Evolutionary conservation across 805 yeast genomes (phyloP).

Genomic region (Yarrowia sp.): DNA sequence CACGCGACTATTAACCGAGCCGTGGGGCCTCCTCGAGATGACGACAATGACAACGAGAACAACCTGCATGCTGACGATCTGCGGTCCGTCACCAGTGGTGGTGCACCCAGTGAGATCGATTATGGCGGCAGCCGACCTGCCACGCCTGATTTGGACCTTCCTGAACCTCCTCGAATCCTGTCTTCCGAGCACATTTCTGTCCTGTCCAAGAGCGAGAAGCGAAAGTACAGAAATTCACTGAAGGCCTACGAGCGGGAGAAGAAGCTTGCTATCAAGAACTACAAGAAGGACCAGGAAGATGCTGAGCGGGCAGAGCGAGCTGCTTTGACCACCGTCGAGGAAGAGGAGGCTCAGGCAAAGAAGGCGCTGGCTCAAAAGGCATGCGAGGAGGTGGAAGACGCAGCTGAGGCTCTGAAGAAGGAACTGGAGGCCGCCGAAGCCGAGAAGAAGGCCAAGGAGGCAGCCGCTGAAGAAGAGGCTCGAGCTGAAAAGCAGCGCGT

Average conservation of each 20-base stretch:
- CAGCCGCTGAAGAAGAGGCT: not conserved
- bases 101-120: conserved; percentile 14
- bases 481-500: not conserved
- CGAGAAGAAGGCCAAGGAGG: conserved; percentile 14
- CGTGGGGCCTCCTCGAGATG: not conserved
- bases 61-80: not conserved
- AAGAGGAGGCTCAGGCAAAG: conserved; percentile 5
- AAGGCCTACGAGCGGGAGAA: conserved; percentile 18
- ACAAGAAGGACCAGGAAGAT: conserved; percentile 19
- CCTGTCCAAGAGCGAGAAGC: conserved; percentile 18
- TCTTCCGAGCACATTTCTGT: not conserved
- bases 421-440: not conserved
- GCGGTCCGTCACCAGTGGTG: not conserved
- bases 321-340: not conserved
- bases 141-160: not conserved
- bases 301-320: not conserved
- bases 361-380: not conserved
- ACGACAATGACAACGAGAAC: not conserved
- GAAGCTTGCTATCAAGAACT: conserved; percentile 12
- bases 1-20: not conserved
- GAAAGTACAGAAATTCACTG: conserved; percentile 12
- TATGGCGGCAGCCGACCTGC: conserved; percentile 22
- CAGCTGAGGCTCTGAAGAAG: not conserved
- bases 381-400: not conserved
- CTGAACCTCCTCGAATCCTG: conserved; percentile 14